Evolutionary conservation across 306 rosid genomes (phyloP).

Genomic region (Rubus parviflorus): DNA sequence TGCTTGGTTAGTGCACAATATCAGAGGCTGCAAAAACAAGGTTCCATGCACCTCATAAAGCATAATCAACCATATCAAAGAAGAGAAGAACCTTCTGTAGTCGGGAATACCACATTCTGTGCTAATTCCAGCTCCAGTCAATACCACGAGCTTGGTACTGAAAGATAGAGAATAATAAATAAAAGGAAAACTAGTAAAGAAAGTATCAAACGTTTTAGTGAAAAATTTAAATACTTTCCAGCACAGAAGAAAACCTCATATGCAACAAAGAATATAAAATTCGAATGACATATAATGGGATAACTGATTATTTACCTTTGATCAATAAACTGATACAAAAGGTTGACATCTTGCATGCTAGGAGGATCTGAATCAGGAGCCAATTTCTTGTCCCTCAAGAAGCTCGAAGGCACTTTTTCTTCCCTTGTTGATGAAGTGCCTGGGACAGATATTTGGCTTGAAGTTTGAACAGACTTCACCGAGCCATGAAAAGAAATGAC

Average conservation of each 20-base stretch:
- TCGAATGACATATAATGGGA: neutral
- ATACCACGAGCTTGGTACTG: conserved; percentile 67
- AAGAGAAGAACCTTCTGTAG: conserved; percentile 70
- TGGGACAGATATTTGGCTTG: conserved; percentile 46
- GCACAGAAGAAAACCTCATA: conserved; percentile 7
- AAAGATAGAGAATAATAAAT: conserved; percentile 23
- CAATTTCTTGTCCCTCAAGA: conserved; percentile 53
- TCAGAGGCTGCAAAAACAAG: neutral
- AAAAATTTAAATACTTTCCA: conserved; percentile 2
- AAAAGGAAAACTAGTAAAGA: conserved; percentile 22
- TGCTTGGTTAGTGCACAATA: neutral
- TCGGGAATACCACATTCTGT: conserved; percentile 98
- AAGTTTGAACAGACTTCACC: conserved; percentile 53
- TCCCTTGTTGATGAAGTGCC: conserved; percentile 37
- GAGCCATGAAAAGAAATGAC: conserved; percentile 35
- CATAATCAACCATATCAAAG: neutral
- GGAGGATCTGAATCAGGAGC: conserved; percentile 91
- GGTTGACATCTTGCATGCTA: conserved; percentile 57
- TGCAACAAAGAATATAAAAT: neutral
- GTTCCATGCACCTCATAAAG: neutral
- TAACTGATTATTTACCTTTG: conserved; percentile 49
- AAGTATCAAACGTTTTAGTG: conserved; percentile 1
- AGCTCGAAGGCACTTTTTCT: conserved; percentile 35
- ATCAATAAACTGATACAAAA: conserved; percentile 65
- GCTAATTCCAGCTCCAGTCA: conserved; percentile 95